These are phyloP conservation scores for Aeschynomene evenia DNA, from an alignment of 306 rosid species.

Conservation along the genomic window DNA sequence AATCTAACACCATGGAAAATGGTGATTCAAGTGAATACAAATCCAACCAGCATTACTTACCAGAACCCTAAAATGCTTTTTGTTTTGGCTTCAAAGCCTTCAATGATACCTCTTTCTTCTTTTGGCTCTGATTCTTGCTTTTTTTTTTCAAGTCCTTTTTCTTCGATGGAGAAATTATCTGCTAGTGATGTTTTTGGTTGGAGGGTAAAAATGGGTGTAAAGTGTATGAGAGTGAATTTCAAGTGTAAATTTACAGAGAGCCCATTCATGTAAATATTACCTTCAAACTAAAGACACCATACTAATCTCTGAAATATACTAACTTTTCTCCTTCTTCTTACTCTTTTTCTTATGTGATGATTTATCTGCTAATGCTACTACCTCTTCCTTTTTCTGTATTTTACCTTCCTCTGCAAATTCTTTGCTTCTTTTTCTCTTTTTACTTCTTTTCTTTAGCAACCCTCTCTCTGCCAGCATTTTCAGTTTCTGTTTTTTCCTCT, in stretches of 20 bases:
- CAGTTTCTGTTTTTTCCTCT: constrained; percentile 64
- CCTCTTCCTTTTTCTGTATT: not conserved
- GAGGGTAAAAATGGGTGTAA: too few relatives aligned
- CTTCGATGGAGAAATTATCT: not conserved
- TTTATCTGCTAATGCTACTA: constrained; percentile 9
- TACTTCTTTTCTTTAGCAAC: constrained; percentile 51
- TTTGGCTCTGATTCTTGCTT: not conserved
- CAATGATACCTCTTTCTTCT: not conserved
- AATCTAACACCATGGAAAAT: not conserved
- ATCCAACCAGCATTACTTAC: not conserved
- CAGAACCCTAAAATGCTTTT: not conserved
- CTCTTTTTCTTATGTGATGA: constrained; percentile 21
- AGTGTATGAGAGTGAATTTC: too few relatives aligned
- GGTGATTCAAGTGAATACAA: not conserved
- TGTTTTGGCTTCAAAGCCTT: too few relatives aligned
- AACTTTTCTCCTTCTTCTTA: constrained; percentile 24
- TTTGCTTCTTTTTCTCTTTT: constrained; percentile 49
- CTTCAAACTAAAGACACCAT: too few relatives aligned
- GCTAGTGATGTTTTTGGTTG: too few relatives aligned
- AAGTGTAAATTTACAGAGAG: too few relatives aligned
- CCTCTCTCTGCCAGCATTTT: constrained; percentile 69
- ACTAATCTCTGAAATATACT: not conserved
- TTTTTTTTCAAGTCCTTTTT: not conserved
- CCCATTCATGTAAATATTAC: too few relatives aligned
- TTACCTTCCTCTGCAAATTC: constrained; percentile 26